phyloP scores from a whole-genome alignment of 495 filamentous ascomycete species.

The Trichoderma asperelloides region DNA sequence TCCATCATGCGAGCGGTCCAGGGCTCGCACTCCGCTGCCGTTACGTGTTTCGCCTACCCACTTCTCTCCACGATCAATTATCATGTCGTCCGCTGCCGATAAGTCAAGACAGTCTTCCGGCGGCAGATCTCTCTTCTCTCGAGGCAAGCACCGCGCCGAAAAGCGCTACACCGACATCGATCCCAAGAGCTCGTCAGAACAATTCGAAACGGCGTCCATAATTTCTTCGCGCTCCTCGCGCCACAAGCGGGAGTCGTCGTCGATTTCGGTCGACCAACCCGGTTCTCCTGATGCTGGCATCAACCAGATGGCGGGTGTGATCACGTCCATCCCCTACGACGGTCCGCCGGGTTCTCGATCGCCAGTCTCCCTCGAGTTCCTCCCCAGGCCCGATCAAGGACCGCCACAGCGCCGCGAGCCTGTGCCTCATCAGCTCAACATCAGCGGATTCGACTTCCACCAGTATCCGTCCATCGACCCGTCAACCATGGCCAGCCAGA shows the following conservation, averaged over 20 bases:
- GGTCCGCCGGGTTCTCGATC: conserved; percentile 54
- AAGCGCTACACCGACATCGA: conserved; percentile 39
- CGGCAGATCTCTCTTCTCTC: conserved; percentile 71
- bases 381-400: conserved; percentile 59
- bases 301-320: conserved; percentile 72
- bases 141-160: conserved; percentile 70
- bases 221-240: conserved; percentile 65
- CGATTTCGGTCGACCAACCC: conserved; percentile 56
- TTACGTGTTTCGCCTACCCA: conserved; percentile 7
- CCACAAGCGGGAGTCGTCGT: conserved; percentile 72
- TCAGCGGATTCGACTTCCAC: conserved; percentile 70
- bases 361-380: conserved; percentile 67
- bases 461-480: conserved; percentile 77
- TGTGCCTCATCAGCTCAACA: conserved; percentile 72
- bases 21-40: conserved; percentile 15
- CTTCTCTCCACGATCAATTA: conserved; percentile 9
- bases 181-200: conserved; percentile 41
- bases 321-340: conserved; percentile 87
- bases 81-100: conserved; percentile 51
- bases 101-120: conserved; percentile 76
- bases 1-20: conserved; percentile 32
- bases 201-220: conserved; percentile 44
- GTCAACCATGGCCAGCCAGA: conserved; percentile 27
- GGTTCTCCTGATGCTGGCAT: conserved; percentile 42
- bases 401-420: conserved; percentile 54